Evolutionary conservation across 208 protist species (phyloP).

Genomic region (Crithidia fasciculata): DNA sequence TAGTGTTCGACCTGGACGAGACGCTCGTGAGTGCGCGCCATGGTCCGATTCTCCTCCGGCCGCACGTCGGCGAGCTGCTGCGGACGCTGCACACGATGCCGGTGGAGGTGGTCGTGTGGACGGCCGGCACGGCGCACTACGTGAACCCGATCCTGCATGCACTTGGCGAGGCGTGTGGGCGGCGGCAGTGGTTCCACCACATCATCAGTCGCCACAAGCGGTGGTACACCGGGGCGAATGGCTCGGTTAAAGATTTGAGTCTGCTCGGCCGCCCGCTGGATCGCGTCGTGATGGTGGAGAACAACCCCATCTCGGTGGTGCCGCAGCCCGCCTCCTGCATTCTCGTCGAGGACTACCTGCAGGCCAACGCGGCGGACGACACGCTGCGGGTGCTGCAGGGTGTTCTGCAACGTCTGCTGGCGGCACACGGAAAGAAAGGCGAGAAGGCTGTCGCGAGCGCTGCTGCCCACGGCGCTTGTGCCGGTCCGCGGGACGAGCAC

Average conservation of each 20-base stretch:
- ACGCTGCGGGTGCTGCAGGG: constrained; percentile 48
- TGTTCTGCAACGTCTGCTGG: constrained; percentile 52
- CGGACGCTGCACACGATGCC: constrained; percentile 52
- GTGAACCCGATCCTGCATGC: constrained; percentile 70
- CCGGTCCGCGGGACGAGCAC: not conserved
- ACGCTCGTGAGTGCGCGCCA: constrained; percentile 75
- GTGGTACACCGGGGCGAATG: constrained; percentile 53
- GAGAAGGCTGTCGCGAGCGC: not conserved
- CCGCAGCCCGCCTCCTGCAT: constrained; percentile 58
- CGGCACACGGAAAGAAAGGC: not conserved
- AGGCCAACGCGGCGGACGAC: constrained; percentile 49
- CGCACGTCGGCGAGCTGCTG: constrained; percentile 57
- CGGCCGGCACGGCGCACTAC: constrained; percentile 59
- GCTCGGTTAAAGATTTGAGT: constrained; percentile 67
- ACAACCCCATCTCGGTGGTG: constrained; percentile 74
- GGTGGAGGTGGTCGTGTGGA: constrained; percentile 85
- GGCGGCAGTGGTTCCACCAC: constrained; percentile 76
- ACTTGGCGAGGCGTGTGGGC: constrained; percentile 45
- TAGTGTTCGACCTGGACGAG: constrained; percentile 87
- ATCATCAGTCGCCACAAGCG: constrained; percentile 76
- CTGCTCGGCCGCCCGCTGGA: constrained; percentile 56
- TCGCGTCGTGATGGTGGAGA: constrained; percentile 78
- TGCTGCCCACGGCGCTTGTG: not conserved
- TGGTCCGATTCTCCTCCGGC: constrained; percentile 57
- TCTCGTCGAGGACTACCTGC: constrained; percentile 82